phyloP scores from a whole-genome alignment of 202 grass and related monocot species.

The Brachypodium distachyon region DNA sequence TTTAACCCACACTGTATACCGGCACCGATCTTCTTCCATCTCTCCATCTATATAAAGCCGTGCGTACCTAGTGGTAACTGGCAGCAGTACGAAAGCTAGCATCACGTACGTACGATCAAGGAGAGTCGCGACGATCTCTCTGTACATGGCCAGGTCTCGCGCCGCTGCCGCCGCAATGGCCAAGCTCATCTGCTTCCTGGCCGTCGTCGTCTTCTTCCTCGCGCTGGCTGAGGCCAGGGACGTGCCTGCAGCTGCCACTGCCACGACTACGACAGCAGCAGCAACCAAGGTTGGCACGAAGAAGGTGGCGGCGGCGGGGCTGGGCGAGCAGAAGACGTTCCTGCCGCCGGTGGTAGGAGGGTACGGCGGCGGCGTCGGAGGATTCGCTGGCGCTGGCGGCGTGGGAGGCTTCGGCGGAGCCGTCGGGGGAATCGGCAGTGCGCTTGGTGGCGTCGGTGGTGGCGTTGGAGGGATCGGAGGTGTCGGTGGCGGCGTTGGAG shows the following conservation, averaged over 20 bases:
- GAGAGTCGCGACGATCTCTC: too few relatives aligned
- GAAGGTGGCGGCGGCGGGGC: background rate
- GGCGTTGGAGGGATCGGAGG: background rate
- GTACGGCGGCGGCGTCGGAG: background rate
- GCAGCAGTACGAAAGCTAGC: too few relatives aligned
- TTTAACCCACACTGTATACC: too few relatives aligned
- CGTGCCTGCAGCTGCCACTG: background rate
- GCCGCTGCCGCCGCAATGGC: background rate
- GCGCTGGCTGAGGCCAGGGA: background rate
- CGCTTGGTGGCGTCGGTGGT: background rate
- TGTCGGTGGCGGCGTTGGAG: background rate
- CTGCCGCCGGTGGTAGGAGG: conserved; percentile 2
- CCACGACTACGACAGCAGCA: background rate
- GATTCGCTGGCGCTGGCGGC: background rate
- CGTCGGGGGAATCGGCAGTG: background rate
- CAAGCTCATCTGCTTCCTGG: background rate
- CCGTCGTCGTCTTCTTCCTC: background rate
- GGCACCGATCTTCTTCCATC: too few relatives aligned
- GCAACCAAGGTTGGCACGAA: background rate
- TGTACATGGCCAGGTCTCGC: background rate
- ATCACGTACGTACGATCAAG: too few relatives aligned
- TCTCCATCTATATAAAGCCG: background rate
- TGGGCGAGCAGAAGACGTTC: conserved; percentile 21
- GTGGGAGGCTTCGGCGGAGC: background rate
- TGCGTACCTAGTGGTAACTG: background rate